Percentiles rank a stretch among this genome's conserved stretches.
Conservation (phyloP, 176 grass and related monocot species). For the Avena sativa region DNA sequence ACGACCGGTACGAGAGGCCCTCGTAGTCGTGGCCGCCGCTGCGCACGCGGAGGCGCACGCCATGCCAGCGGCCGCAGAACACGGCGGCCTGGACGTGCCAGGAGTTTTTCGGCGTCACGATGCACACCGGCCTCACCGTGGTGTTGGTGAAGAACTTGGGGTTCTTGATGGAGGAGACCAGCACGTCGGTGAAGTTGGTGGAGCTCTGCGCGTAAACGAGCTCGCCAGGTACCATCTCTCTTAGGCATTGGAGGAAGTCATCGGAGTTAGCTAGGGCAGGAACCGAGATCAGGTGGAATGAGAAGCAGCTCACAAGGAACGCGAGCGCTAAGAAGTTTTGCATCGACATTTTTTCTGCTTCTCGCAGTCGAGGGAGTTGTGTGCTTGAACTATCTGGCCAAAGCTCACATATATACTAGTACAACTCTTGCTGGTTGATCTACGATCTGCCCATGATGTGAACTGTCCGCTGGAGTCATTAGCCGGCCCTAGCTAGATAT, state of each 20-base stretch:
- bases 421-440: not conserved
- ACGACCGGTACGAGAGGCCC: conserved; percentile 65
- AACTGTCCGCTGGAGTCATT: too few species aligned
- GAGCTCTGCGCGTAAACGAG: conserved; percentile 46
- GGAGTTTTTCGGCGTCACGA: conserved; percentile 49
- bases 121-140: conserved; percentile 55
- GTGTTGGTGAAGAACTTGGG: conserved; percentile 39
- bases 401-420: conserved; percentile 25
- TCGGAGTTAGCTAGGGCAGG: conserved; percentile 21
- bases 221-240: not conserved
- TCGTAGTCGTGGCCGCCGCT: conserved; percentile 83
- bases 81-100: conserved; percentile 62
- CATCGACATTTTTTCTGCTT: not conserved
- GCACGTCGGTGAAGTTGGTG: conserved; percentile 45
- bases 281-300: not conserved
- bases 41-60: conserved; percentile 52
- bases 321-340: not conserved
- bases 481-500: not conserved
- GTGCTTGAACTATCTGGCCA: not conserved
- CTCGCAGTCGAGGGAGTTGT: not conserved
- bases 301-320: conserved; percentile 7
- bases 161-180: conserved; percentile 60
- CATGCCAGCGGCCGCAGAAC: conserved; percentile 42
- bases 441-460: not conserved
- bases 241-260: conserved; percentile 60